These are phyloP conservation scores for Elaeis guineensis DNA, from an alignment of 176 grass and related monocot genomes.

Conservation along the genomic window DNA sequence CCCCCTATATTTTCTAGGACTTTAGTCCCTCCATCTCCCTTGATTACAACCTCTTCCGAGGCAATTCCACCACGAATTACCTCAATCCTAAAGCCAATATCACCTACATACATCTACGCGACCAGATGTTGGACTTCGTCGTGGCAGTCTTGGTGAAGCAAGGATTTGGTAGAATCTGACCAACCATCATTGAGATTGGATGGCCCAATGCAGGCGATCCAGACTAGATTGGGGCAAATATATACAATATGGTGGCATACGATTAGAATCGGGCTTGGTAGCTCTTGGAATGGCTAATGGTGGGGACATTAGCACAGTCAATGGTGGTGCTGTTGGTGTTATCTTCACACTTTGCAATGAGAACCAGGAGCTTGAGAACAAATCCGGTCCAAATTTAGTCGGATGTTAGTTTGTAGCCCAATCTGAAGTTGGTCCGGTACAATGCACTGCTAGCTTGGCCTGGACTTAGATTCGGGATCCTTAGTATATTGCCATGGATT, in stretches of 20 bases:
- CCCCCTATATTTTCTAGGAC: too few species aligned
- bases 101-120: conserved; percentile 68
- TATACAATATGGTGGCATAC: conserved; percentile 54
- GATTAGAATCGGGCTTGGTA: conserved; percentile 55
- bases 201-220: conserved; percentile 80
- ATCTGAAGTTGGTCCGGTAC: too few species aligned
- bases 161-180: conserved; percentile 42
- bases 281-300: conserved; percentile 24
- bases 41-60: conserved; percentile 47
- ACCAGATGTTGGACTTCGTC: conserved; percentile 86
- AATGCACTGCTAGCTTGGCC: too few species aligned
- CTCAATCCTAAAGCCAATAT: conserved; percentile 45
- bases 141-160: conserved; percentile 45
- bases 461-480: too few species aligned
- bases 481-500: too few species aligned
- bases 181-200: conserved; percentile 74
- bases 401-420: too few species aligned
- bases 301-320: conserved; percentile 44
- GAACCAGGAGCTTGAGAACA: too few species aligned
- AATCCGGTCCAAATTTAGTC: too few species aligned
- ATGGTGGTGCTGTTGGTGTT: conserved; percentile 50
- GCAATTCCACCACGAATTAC: conserved; percentile 24
- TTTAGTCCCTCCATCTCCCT: conserved; percentile 29
- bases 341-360: too few species aligned
- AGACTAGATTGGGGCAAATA: conserved; percentile 16